Evolutionary conservation across 352 stramenopile genomes (phyloP), one percentile per base, ranked within the genome.

Genomic region (Phytophthora crassamura): DNA sequence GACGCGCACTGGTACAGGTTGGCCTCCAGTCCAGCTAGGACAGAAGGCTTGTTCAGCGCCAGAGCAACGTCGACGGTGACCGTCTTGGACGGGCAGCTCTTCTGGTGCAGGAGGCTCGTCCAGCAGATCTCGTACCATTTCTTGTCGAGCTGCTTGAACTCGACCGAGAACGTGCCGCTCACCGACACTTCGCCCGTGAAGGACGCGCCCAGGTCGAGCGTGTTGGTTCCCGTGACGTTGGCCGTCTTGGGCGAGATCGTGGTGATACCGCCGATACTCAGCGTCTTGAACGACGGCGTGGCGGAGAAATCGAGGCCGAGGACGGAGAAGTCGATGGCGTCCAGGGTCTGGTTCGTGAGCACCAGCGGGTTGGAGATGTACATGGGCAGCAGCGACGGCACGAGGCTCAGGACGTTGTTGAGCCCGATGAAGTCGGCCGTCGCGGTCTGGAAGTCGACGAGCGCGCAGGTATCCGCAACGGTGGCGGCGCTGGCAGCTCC

Each of bases 81-180:
- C 1, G 61, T 71, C 39, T 55, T 51, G 8, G 75, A 57, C 22
- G 68, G 68, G 45, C 79, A 88, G 28, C 58, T 61, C 3, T 53
- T 48, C 25, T 78, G 75, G 51, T 86, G 60, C 50, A 83, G 67
- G 36, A 82, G 47, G 38, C 74, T 74, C 28, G 75, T 80, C 72
- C 75, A 86, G 69, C 75, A 86, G 43, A 88, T 79, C 57, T 80
- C 57, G 59, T 77, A 88, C 74, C 79, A 88, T 70, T 85, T 74
- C 50, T 83, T 67, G 74, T 88, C 67, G 28, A 82, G 36, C 69
- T 88, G 79, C 28, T 61, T 46, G 57, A 88, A 77, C 56, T 82
- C 69, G 41, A 88, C 66, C 39, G 56, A 67, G 39, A 86, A 68
- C 22, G 49, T 81, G 53, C 56, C 72, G 61, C 74, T 69, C 40